Conservation (phyloP, 1,284 basidiomycete species). For the Leccinum griseonigrum region DNA sequence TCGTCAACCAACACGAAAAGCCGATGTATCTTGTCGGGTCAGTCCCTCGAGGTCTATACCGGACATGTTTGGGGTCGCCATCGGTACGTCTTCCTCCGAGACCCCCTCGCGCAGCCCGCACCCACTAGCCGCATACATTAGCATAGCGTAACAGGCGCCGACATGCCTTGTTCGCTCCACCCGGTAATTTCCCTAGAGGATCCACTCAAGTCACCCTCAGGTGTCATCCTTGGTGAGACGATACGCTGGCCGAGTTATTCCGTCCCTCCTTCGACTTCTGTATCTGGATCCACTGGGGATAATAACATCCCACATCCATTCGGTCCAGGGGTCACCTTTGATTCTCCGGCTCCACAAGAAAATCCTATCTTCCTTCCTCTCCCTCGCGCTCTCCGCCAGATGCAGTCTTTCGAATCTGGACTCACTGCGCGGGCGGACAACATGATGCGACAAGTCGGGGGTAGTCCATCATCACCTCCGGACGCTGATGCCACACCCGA, state of each 20-base stretch:
- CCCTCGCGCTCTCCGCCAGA: slow-evolving; percentile 61
- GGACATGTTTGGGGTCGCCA: slow-evolving; percentile 46
- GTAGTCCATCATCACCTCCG: slow-evolving; percentile 14
- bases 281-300: slow-evolving; percentile 23
- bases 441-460: slow-evolving; percentile 21
- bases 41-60: slow-evolving; percentile 62
- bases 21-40: slow-evolving; percentile 73
- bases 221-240: slow-evolving; percentile 62
- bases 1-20: slow-evolving; percentile 74
- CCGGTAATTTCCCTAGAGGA: slow-evolving; percentile 13
- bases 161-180: slow-evolving; percentile 46
- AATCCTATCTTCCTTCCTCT: slow-evolving; percentile 36
- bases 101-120: slow-evolving; percentile 27
- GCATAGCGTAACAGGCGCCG: slow-evolving; percentile 74
- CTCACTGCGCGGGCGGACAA: slow-evolving; percentile 60
- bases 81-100: slow-evolving; percentile 23
- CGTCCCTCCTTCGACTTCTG: slow-evolving; percentile 38
- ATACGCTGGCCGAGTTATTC: slow-evolving; percentile 55
- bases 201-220: slow-evolving; percentile 20
- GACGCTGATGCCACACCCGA: not conserved
- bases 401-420: slow-evolving; percentile 80
- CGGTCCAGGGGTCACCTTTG: slow-evolving; percentile 59
- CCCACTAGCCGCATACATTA: slow-evolving; percentile 63
- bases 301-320: slow-evolving; percentile 53
- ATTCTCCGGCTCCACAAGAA: slow-evolving; percentile 50